Conservation (phyloP, 2,329 filamentous ascomycete genomes). For the Microsporum ferrugineum region DNA sequence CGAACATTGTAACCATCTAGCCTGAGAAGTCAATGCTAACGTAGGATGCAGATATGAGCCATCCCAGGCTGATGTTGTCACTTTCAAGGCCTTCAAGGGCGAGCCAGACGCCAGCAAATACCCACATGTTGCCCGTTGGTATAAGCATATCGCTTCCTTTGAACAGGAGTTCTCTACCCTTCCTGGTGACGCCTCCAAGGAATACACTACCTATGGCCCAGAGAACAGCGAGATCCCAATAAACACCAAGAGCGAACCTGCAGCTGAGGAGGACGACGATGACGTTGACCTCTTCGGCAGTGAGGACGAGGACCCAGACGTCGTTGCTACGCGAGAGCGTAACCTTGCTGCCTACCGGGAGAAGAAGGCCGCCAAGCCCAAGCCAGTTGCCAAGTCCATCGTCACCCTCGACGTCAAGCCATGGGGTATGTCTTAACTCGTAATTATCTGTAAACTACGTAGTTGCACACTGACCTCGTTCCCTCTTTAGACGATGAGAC, state of each 20-base stretch:
- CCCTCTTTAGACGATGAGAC: constrained; percentile 70
- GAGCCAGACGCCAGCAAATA: constrained; percentile 73
- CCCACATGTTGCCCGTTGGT: constrained; percentile 92
- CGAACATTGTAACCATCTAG: background rate
- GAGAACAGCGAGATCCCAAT: constrained; percentile 64
- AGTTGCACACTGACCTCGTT: background rate
- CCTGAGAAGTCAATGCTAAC: constrained; percentile 2
- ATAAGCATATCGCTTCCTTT: constrained; percentile 94
- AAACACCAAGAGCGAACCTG: constrained; percentile 77
- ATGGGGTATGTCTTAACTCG: constrained; percentile 62
- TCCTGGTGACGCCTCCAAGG: constrained; percentile 79
- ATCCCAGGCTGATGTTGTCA: constrained; percentile 90
- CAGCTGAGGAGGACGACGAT: constrained; percentile 69
- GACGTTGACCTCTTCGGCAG: constrained; percentile 90
- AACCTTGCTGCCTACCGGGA: constrained; percentile 85
- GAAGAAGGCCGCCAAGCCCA: constrained; percentile 92
- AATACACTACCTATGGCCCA: constrained; percentile 83
- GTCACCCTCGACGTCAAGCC: constrained; percentile 96
- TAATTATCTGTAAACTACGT: background rate
- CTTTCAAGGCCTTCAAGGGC: constrained; percentile 77
- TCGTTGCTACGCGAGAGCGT: constrained; percentile 71
- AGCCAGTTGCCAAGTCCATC: constrained; percentile 88
- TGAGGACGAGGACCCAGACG: constrained; percentile 88
- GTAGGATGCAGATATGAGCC: constrained; percentile 45
- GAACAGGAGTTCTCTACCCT: constrained; percentile 86